A percentile compares a stretch with the other conserved stretches of the same genome.
Conservation (phyloP, 2,329 filamentous ascomycete genomes). For the Claviceps maximensis region DNA sequence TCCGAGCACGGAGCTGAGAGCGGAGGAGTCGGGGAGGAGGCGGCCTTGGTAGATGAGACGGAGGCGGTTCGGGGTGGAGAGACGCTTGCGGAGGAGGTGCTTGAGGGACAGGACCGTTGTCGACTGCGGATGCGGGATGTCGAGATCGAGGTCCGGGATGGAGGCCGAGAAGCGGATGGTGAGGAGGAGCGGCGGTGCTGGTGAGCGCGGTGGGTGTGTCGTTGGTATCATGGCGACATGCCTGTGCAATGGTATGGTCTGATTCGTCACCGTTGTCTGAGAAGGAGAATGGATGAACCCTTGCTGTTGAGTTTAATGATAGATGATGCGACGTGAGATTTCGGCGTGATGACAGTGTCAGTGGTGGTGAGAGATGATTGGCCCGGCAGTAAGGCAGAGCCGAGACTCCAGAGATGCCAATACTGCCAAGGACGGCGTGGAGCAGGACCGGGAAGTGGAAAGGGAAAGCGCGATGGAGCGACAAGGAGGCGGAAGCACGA, state of each 20-base stretch:
- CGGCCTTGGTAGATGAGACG: constrained; percentile 85
- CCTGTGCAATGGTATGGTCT: not conserved
- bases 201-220: constrained; percentile 8
- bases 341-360: not conserved
- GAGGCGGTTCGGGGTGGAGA: constrained; percentile 58
- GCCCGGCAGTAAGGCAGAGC: no score
- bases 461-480: no score
- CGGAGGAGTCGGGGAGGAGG: constrained; percentile 61
- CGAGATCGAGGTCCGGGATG: constrained; percentile 69
- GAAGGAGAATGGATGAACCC: not conserved
- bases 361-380: not conserved
- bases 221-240: constrained; percentile 7
- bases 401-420: no score
- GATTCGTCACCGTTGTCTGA: not conserved
- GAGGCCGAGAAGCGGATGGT: constrained; percentile 85
- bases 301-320: not conserved
- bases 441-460: no score
- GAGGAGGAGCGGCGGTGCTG: constrained; percentile 45
- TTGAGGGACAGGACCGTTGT: constrained; percentile 72
- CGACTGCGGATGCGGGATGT: constrained; percentile 52
- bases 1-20: constrained; percentile 56
- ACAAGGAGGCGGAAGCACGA: no score
- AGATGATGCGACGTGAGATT: not conserved
- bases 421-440: no score
- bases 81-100: constrained; percentile 61